Percentiles rank a stretch among this genome's conserved stretches.
These are phyloP conservation scores for Colletotrichum endophyticum DNA, from an alignment of 2,329 filamentous ascomycete genomes.

Conservation along the genomic window DNA sequence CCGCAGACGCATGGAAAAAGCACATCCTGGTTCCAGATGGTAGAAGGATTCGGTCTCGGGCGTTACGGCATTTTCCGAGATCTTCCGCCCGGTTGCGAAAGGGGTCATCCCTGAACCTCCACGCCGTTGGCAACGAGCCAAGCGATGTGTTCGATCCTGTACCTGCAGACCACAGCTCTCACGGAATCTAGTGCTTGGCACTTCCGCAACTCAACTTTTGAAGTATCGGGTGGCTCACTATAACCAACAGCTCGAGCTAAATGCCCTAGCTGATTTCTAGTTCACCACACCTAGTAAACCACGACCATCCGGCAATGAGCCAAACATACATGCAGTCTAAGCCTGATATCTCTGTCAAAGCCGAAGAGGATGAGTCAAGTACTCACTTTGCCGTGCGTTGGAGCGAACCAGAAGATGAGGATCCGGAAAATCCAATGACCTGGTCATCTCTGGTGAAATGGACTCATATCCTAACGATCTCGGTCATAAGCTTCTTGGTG, in stretches of 20 bases:
- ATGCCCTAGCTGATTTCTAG: neutral
- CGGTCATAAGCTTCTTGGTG: conserved; percentile 46
- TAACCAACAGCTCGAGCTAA: neutral
- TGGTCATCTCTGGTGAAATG: conserved; percentile 45
- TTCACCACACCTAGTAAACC: neutral
- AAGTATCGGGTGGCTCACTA: neutral
- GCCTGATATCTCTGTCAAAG: neutral
- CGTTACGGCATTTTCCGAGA: neutral
- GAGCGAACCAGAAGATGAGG: conserved; percentile 34
- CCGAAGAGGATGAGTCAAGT: no score
- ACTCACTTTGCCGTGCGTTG: neutral
- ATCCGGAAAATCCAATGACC: conserved; percentile 56
- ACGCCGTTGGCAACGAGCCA: neutral
- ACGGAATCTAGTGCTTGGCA: neutral
- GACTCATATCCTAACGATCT: conserved; percentile 51
- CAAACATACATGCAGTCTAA: neutral
- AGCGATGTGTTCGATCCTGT: neutral
- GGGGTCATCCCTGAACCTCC: neutral
- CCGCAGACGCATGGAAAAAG: neutral
- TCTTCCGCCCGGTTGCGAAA: neutral
- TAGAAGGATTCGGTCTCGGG: neutral
- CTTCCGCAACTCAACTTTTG: neutral
- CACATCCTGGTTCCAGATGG: neutral
- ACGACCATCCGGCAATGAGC: neutral
- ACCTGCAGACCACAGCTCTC: neutral